A percentile compares a stretch with the other conserved stretches of the same genome.
Evolutionary conservation across 257 asterid genomes (phyloP).

Genomic region (Ilex aquifolium): DNA sequence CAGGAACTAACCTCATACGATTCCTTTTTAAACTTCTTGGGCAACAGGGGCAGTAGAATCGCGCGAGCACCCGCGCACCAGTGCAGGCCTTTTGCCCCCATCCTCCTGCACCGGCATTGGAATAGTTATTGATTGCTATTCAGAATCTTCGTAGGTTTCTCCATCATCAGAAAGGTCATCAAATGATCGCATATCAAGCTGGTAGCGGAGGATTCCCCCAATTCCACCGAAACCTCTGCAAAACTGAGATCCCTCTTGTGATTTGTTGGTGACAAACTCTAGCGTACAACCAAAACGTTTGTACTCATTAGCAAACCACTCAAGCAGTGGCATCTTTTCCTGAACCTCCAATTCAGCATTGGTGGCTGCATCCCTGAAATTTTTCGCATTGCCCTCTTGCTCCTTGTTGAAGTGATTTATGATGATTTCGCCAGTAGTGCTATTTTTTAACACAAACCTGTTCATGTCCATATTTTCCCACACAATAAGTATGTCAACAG

Average conservation of each 20-base stretch:
- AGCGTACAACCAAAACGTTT: not conserved
- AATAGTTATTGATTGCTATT: not conserved
- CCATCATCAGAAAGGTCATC: conserved; percentile 6
- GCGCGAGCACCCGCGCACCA: not conserved
- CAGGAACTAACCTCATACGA: too few relatives aligned
- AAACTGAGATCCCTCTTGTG: conserved; percentile 4
- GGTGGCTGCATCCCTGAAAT: not conserved
- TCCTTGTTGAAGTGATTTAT: conserved; percentile 1
- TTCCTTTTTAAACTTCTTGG: too few relatives aligned
- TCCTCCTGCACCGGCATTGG: not conserved
- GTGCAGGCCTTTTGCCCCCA: not conserved
- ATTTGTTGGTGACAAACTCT: conserved; percentile 3
- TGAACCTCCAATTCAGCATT: conserved; percentile 1
- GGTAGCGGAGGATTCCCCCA: conserved; percentile 2
- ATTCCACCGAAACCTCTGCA: conserved; percentile 2
- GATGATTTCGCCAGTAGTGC: not conserved
- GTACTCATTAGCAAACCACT: conserved; percentile 2
- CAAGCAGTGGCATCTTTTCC: not conserved
- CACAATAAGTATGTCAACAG: not conserved
- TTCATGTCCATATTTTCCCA: conserved; percentile 2
- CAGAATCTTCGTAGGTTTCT: not conserved
- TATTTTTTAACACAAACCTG: not conserved
- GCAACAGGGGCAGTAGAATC: not conserved
- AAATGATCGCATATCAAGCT: conserved; percentile 1
- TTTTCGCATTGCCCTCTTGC: not conserved